These are phyloP conservation scores for Debaryomycetaceae sp. DNA, from an alignment of 1,139 yeast genomes.

Conservation along the genomic window DNA sequence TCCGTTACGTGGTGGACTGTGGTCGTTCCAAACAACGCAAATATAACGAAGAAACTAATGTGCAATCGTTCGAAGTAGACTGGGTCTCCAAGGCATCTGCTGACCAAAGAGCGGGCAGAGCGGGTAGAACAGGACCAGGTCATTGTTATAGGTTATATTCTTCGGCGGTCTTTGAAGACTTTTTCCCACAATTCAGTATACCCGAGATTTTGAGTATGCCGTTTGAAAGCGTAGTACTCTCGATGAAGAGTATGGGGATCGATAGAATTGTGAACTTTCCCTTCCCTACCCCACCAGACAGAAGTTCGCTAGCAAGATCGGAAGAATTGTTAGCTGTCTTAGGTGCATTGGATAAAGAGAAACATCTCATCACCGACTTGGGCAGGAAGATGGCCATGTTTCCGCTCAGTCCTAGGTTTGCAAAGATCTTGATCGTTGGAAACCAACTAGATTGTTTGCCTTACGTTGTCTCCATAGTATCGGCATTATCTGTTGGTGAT, in stretches of 20 bases:
- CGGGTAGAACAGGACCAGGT: conserved; percentile 99
- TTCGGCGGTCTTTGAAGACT: conserved; percentile 91
- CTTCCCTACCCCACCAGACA: conserved; percentile 91
- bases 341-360: conserved; percentile 68
- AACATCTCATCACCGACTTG: conserved; percentile 58
- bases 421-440: conserved; percentile 85
- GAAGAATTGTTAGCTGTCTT: conserved; percentile 63
- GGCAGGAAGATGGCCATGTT: conserved; percentile 87
- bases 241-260: conserved; percentile 97
- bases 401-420: conserved; percentile 91
- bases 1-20: conserved; percentile 90
- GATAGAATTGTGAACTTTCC: conserved; percentile 90
- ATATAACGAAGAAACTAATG: conserved; percentile 80
- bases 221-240: conserved; percentile 87
- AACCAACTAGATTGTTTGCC: conserved; percentile 85
- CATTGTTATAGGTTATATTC: conserved; percentile 92
- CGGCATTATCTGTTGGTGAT: conserved; percentile 92
- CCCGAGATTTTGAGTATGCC: conserved; percentile 97
- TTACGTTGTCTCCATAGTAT: conserved; percentile 83
- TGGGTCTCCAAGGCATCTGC: conserved; percentile 98
- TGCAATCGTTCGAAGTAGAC: conserved; percentile 85
- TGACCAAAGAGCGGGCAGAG: conserved; percentile 95
- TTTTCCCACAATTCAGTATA: conserved; percentile 72
- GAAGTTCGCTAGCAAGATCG: conserved; percentile 57
- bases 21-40: conserved; percentile 91